Conservation (phyloP, 2,329 filamentous ascomycete genomes). For the Cercospora sp. region DNA sequence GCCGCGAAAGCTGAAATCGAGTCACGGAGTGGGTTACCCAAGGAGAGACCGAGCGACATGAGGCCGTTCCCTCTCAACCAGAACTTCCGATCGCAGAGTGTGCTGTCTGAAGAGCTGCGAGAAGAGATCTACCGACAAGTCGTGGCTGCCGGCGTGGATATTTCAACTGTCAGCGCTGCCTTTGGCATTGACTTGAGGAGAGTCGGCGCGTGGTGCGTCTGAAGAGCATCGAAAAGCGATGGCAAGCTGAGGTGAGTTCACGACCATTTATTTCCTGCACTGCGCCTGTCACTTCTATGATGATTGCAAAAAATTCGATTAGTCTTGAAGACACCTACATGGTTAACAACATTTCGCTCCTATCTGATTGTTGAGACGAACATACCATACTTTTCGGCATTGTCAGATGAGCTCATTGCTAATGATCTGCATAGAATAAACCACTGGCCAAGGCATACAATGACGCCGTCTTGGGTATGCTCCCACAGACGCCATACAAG, state of each 20-base stretch:
- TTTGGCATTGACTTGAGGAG: constrained; percentile 78
- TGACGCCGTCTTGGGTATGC: constrained; percentile 73
- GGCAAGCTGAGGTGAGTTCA: constrained; percentile 69
- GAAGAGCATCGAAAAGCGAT: constrained; percentile 81
- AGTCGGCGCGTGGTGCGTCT: constrained; percentile 83
- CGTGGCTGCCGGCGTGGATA: constrained; percentile 63
- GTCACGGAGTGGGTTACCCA: constrained; percentile 29
- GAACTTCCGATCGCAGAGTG: constrained; percentile 67
- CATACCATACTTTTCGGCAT: not conserved
- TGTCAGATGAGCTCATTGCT: not conserved
- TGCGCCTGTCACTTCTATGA: constrained; percentile 49
- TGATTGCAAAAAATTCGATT: constrained; percentile 87
- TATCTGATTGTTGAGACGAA: constrained; percentile 61
- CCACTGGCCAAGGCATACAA: constrained; percentile 74
- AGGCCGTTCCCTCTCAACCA: constrained; percentile 74
- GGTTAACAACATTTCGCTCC: constrained; percentile 81
- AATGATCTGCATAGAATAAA: constrained; percentile 71
- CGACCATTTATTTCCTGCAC: constrained; percentile 8
- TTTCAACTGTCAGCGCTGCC: constrained; percentile 76
- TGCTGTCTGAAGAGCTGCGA: constrained; percentile 71
- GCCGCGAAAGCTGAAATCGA: constrained; percentile 28
- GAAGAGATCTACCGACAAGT: constrained; percentile 74
- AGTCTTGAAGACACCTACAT: constrained; percentile 98
- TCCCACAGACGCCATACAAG: constrained; percentile 65
- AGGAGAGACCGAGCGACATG: constrained; percentile 34